Evolutionary conservation across 2,329 filamentous ascomycete genomes (phyloP).

Genomic region (Diaporthe velutina): DNA sequence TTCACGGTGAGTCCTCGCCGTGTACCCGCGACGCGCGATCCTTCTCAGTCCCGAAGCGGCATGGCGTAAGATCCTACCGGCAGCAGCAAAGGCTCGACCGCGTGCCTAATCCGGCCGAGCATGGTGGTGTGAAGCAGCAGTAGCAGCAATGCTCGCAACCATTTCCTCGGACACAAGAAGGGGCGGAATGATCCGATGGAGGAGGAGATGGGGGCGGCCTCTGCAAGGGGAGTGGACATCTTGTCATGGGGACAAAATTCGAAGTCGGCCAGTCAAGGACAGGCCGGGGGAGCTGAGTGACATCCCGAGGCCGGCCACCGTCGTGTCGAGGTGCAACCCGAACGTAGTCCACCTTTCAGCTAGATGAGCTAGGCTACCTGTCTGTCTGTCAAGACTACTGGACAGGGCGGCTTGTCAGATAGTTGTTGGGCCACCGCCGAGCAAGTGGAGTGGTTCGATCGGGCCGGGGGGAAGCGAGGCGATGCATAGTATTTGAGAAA

Average conservation of each 20-base stretch:
- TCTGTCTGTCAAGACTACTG: background rate
- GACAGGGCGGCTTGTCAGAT: background rate
- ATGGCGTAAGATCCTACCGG: constrained; percentile 15
- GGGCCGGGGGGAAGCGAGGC: constrained; percentile 3
- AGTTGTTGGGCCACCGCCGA: constrained; percentile 5
- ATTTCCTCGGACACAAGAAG: background rate
- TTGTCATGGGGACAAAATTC: background rate
- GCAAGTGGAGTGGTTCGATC: background rate
- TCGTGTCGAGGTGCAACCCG: background rate
- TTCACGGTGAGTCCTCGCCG: constrained; percentile 25
- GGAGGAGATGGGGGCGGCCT: too few species aligned
- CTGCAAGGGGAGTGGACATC: too few species aligned
- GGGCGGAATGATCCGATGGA: background rate
- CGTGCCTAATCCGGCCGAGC: background rate
- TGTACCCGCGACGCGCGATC: constrained; percentile 20
- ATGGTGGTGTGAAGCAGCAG: background rate
- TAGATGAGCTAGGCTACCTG: background rate
- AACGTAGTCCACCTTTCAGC: background rate
- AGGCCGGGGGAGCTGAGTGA: background rate
- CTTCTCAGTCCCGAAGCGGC: constrained; percentile 15
- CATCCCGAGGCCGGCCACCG: constrained; percentile 9
- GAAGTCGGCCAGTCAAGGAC: background rate
- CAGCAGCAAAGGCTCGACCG: background rate
- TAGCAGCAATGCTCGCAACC: background rate
- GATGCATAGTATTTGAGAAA: background rate